Percentiles rank a stretch among this genome's conserved stretches.
phyloP scores from a whole-genome alignment of 2,329 filamentous ascomycete genomes.

The Cladophialophora exuberans region DNA sequence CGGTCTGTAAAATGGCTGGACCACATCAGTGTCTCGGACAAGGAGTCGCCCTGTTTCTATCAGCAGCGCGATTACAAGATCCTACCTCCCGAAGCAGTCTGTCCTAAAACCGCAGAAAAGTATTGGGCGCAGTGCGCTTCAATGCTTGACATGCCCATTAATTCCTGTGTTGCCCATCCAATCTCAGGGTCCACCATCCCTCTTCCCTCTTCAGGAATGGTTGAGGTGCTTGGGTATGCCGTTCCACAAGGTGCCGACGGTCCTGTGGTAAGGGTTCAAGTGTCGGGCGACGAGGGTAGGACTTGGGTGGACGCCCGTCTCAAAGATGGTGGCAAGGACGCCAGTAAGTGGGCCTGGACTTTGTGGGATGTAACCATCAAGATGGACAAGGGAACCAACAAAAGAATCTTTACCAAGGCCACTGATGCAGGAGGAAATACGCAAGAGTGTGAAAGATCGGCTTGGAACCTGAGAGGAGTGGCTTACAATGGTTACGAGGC shows the following conservation, averaged over 20 bases:
- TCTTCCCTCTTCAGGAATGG: constrained; percentile 42
- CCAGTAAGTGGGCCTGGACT: constrained; percentile 59
- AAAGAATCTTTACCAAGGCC: constrained; percentile 57
- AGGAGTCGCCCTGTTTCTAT: constrained; percentile 59
- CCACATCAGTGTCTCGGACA: constrained; percentile 53
- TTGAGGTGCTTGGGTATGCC: constrained; percentile 60
- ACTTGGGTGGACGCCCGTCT: constrained; percentile 56
- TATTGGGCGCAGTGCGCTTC: constrained; percentile 57
- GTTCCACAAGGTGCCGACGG: constrained; percentile 58
- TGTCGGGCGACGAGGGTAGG: constrained; percentile 53
- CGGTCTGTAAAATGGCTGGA: constrained; percentile 62
- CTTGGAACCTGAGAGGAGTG: constrained; percentile 64
- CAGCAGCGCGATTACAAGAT: constrained; percentile 64
- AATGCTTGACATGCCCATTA: constrained; percentile 60
- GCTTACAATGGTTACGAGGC: constrained; percentile 65
- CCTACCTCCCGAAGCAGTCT: constrained; percentile 56
- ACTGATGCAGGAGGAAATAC: constrained; percentile 58
- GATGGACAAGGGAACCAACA: constrained; percentile 45
- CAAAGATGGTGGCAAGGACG: constrained; percentile 29
- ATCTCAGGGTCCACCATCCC: constrained; percentile 48
- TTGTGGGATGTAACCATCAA: constrained; percentile 56
- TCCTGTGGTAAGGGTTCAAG: constrained; percentile 57
- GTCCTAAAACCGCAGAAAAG: constrained; percentile 52
- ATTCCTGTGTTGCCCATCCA: constrained; percentile 58
- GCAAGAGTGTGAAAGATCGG: constrained; percentile 49